Evolutionary conservation across 139 green algal species (phyloP).

Genomic region (Closterium sp.): DNA sequence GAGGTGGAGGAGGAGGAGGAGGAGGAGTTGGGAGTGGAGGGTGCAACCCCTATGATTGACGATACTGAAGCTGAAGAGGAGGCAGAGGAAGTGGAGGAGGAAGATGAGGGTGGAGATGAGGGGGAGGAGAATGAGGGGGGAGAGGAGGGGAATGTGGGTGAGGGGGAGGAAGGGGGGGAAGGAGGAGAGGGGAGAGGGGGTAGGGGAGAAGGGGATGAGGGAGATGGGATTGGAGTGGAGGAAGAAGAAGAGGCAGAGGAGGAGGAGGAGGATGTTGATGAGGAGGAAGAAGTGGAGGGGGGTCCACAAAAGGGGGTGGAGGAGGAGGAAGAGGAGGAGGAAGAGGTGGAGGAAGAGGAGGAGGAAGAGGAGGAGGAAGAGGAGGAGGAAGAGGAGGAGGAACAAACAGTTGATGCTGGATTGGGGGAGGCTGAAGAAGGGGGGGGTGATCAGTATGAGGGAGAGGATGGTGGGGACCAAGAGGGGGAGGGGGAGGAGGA

Average conservation of each 20-base stretch:
- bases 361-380: too few species aligned
- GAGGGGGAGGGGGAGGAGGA: too few species aligned
- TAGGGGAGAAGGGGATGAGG: background rate
- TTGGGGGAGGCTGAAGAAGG: background rate
- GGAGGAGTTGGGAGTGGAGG: background rate
- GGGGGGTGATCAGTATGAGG: background rate
- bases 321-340: background rate
- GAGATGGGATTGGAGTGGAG: background rate
- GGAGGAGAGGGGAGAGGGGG: too few species aligned
- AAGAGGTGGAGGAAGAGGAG: background rate
- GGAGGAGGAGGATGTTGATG: background rate
- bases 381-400: background rate
- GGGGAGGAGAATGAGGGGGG: background rate
- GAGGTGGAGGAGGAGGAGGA: background rate
- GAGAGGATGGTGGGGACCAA: background rate
- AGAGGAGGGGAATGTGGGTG: background rate
- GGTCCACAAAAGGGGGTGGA: background rate
- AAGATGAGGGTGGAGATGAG: too few species aligned
- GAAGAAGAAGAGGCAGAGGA: background rate
- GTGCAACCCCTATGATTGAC: background rate
- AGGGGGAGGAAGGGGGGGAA: background rate
- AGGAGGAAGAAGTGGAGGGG: background rate
- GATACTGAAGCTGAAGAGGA: background rate
- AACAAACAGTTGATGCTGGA: background rate
- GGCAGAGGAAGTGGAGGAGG: background rate